A percentile compares a stretch with the other conserved stretches of the same genome.
Conservation (phyloP, 2,329 filamentous ascomycete genomes). For the Sarocladiaceae sp. region DNA sequence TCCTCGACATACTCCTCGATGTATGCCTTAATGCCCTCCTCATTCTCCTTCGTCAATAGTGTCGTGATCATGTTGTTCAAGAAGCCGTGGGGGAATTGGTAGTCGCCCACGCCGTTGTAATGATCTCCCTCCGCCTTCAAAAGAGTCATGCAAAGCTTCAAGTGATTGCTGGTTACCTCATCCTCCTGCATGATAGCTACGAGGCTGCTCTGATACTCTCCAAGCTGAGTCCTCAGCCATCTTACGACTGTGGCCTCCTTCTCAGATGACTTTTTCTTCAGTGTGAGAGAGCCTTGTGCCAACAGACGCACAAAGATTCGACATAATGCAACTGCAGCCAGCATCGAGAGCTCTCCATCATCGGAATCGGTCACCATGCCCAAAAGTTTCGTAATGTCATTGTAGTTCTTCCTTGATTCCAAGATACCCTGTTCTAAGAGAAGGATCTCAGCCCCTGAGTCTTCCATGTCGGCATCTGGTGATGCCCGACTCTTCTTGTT, state of each 20-base stretch:
- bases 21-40: slow-evolving; percentile 66
- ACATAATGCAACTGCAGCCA: slow-evolving; percentile 77
- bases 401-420: slow-evolving; percentile 86
- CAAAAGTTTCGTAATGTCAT: slow-evolving; percentile 76
- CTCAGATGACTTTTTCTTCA: slow-evolving; percentile 61
- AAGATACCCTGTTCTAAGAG: slow-evolving; percentile 75
- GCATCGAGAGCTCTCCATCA: slow-evolving; percentile 47
- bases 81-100: slow-evolving; percentile 64
- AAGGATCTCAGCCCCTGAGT: slow-evolving; percentile 63
- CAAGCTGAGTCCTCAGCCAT: slow-evolving; percentile 74
- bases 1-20: slow-evolving; percentile 72
- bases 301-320: slow-evolving; percentile 81
- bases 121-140: slow-evolving; percentile 73
- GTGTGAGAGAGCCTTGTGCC: slow-evolving; percentile 65
- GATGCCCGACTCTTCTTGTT: slow-evolving; percentile 50
- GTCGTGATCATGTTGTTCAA: slow-evolving; percentile 61
- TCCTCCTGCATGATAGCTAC: slow-evolving; percentile 57
- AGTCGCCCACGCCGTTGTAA: slow-evolving; percentile 56
- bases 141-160: slow-evolving; percentile 79
- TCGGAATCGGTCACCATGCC: slow-evolving; percentile 45
- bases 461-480: slow-evolving; percentile 36
- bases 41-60: slow-evolving; percentile 55
- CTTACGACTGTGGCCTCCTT: slow-evolving; percentile 70
- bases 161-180: slow-evolving; percentile 62
- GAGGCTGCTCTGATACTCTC: slow-evolving; percentile 65